Evolutionary conservation across 208 protist species (phyloP), one percentile per base, ranked within the genome.

Genomic region (Herpetomonas muscarum): DNA sequence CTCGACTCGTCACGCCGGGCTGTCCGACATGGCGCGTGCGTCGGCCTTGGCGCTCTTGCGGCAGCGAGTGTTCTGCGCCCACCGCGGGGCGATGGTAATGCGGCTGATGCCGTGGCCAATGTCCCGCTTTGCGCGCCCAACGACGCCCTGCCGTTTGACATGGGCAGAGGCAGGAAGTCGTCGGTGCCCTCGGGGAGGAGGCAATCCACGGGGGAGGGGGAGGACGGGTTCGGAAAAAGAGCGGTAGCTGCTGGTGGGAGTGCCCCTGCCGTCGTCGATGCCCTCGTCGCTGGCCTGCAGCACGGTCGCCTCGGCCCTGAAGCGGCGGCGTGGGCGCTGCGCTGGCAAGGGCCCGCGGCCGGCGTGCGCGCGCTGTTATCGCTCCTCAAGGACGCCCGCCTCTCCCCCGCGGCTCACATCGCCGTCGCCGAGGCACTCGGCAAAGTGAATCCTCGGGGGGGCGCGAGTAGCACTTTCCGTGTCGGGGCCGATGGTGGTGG

Each of bases 11-110:
- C 71, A 4, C 61, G 53, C 24, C 73, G 66, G 69, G 57, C 67
- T 2, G 58, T 90, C 61, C 78, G 83, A 36, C 73, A 82, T 54
- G 76, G 62, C 6, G 79, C 79, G 17, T 85, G 77, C 51, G 61
- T 85, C 39, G 79, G 74, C 13, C 71, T 91, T 1, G 79, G 79
- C 12, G 62, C 69, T 31, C 26, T 87, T 3, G 79, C 71, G 0
- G 44, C 41, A 4, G 10, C 13, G 6, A 5, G 9, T 3, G 19
- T 12, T 3, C 25, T 28, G 6, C 4, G 28, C 10, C 41, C 41
- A 5, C 41, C 41, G 5, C 7, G 15, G 15, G 7, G 41, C 15
- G 5, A 22, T 46, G 41, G 22, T 5, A 19, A 6, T 9, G 22
- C 19, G 41, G 17, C 5, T 5, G 41, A n/a, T n/a, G n/a, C n/a